Percentiles rank a stretch among this genome's conserved stretches.
Evolutionary conservation across 768 basidiomycete species (phyloP).

Genomic region (Scleroderma citrinum): DNA sequence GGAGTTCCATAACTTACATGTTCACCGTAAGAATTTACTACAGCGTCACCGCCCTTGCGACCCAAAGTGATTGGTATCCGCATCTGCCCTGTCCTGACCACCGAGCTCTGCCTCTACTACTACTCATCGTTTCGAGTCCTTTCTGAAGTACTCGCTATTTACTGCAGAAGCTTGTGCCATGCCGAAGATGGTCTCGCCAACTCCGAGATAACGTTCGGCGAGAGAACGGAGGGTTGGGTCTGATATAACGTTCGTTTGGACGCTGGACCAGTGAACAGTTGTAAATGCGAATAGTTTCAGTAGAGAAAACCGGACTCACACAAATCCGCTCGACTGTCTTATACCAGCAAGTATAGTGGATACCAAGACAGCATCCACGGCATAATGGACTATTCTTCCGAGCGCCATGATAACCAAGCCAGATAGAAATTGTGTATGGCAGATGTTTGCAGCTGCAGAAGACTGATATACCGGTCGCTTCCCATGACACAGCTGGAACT

Average conservation of each 20-base stretch:
- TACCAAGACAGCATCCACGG: slow-evolving; percentile 76
- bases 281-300: slow-evolving; percentile 1
- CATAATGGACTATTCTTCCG: slow-evolving; percentile 77
- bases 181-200: slow-evolving; percentile 89
- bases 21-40: too few relatives aligned
- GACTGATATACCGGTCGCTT: too few relatives aligned
- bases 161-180: slow-evolving; percentile 81
- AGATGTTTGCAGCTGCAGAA: too few relatives aligned
- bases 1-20: too few relatives aligned
- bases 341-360: slow-evolving; percentile 91
- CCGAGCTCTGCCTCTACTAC: not conserved
- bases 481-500: too few relatives aligned
- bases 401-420: slow-evolving; percentile 46
- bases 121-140: slow-evolving; percentile 34
- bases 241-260: slow-evolving; percentile 60
- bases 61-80: not conserved
- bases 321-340: slow-evolving; percentile 82
- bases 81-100: not conserved
- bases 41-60: too few relatives aligned
- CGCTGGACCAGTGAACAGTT: slow-evolving; percentile 34
- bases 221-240: slow-evolving; percentile 73
- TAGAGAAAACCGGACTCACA: slow-evolving; percentile 49
- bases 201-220: slow-evolving; percentile 75
- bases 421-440: too few relatives aligned
- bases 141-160: slow-evolving; percentile 78